Evolutionary conservation across 371 early-diverging fungal genomes (phyloP), one percentile per base, ranked within the genome.

Genomic region (Circinella umbellata): DNA sequence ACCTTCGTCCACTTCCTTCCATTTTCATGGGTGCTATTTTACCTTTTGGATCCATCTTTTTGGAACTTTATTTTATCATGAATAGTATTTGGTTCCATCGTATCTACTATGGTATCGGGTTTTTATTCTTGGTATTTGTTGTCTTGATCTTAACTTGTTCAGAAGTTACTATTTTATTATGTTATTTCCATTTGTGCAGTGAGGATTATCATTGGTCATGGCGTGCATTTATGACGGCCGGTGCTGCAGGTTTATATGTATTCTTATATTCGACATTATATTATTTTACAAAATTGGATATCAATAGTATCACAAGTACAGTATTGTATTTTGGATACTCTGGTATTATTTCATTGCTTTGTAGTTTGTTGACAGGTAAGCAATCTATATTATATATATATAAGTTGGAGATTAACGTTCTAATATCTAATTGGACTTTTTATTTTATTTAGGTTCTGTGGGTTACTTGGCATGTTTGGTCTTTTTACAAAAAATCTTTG

Each of bases 201-300:
- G 97, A 98, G 80, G 94, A 96, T 75, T 95, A 96, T 73, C 87
- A 89, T 67, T 96, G 98, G 98, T 90, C 90, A 74, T 98, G 98
- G 98, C 85, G 95, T 38, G 88, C 97, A 2, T 95, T 95, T 81
- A 79, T 95, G 60, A 94, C 95, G 4, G 85, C 91, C 0, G 98
- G 95, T 7, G 88, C 94, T 15, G 89, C 91, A 9, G 94, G 92
- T 3, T 75, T 94, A 53, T 97, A 98, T 75, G 91, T 96, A 39
- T 93, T 95, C 74, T 63, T 92, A 63, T 96, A 95, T 79, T 88
- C 92, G 39, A 79, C 90, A 27, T 66, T 93, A 65, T 96, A 93
- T 72, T 95, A 92, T 75, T 81, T 84, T 39, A 86, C 90, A 17
- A 86, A 86, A 51, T 79, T 95, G 67, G 81, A 88, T 61, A 85